phyloP scores from a whole-genome alignment of 2,329 filamentous ascomycete genomes.

The Fusarium haematococcum region DNA sequence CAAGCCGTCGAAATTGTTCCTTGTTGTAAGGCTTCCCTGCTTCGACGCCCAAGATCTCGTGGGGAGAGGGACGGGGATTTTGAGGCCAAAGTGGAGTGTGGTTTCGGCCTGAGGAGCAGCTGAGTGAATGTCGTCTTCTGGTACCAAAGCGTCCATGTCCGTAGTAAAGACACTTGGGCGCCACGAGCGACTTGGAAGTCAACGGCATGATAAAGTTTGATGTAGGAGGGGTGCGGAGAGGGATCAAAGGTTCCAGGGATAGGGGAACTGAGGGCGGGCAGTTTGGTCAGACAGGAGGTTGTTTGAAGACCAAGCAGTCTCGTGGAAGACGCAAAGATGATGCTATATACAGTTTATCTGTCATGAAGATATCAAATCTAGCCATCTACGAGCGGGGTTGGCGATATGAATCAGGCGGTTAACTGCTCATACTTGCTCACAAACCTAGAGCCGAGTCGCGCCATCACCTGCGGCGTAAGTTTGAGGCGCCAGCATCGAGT shows the following conservation, averaged over 20 bases:
- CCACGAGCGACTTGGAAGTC: background rate
- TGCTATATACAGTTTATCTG: background rate
- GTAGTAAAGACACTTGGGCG: background rate
- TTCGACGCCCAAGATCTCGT: background rate
- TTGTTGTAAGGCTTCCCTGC: background rate
- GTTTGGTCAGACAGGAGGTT: background rate
- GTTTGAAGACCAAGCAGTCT: background rate
- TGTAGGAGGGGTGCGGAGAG: background rate
- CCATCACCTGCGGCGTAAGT: background rate
- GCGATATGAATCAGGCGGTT: background rate
- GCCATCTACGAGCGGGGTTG: background rate
- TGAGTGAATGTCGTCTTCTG: background rate
- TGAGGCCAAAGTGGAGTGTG: background rate
- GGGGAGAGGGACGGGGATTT: background rate
- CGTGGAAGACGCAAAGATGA: background rate
- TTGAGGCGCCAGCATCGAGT: background rate
- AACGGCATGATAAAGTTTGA: background rate
- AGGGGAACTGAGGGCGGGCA: background rate
- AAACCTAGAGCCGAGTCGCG: background rate
- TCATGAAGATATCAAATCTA: background rate
- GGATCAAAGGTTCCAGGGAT: background rate
- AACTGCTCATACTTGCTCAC: conserved; percentile 8
- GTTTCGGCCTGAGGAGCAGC: background rate
- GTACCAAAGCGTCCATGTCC: background rate
- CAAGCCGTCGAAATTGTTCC: background rate